Percentiles rank a stretch among this genome's conserved stretches.
Evolutionary conservation across 305 asterid genomes (phyloP).

Genomic region (Coffea humblotiana): DNA sequence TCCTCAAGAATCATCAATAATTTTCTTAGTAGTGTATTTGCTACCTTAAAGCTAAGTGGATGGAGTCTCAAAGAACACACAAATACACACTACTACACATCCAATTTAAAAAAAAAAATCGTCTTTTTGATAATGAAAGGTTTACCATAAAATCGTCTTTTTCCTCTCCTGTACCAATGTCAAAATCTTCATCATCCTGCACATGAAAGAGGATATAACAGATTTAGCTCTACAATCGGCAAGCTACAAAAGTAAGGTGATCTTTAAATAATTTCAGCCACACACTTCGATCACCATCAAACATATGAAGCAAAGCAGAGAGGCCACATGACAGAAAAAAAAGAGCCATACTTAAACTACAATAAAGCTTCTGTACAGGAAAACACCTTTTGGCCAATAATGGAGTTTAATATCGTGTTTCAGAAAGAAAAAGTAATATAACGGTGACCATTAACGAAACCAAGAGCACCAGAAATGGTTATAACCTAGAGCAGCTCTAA

Average conservation of each 20-base stretch:
- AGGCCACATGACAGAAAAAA: neutral
- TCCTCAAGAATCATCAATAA: neutral
- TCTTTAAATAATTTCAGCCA: neutral
- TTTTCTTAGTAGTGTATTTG: neutral
- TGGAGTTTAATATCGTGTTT: neutral
- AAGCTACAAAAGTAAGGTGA: neutral
- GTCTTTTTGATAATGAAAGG: constrained; percentile 7
- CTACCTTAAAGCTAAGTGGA: neutral
- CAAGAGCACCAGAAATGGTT: neutral
- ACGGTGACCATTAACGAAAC: neutral
- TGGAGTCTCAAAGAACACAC: neutral
- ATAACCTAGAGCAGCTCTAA: neutral
- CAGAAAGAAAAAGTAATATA: neutral
- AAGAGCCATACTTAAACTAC: neutral
- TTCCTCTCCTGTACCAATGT: constrained; percentile 60
- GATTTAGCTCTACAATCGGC: neutral
- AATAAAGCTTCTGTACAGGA: neutral
- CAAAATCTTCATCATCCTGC: constrained; percentile 84
- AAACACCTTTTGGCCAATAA: neutral
- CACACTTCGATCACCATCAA: neutral
- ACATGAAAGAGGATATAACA: neutral
- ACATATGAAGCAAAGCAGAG: neutral
- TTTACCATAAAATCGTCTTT: constrained; percentile 56
- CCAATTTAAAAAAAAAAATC: neutral
- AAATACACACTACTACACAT: neutral